Evolutionary conservation across 768 basidiomycete species (phyloP), one percentile per base, ranked within the genome.

Genomic region (Mycena haematopus): DNA sequence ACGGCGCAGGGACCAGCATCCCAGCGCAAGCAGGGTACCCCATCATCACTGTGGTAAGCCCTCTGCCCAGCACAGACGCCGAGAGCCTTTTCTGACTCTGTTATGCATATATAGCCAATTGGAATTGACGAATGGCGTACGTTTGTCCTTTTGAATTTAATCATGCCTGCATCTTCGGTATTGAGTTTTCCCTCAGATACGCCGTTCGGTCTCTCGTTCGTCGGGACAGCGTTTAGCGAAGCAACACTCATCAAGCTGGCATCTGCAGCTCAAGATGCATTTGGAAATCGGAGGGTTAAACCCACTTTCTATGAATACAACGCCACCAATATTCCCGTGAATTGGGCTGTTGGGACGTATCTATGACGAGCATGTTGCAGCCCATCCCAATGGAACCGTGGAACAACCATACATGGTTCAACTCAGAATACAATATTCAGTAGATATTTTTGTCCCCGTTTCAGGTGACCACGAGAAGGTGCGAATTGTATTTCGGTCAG

Each of bases 1-100:
- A 51, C n/a, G 42, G 66, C 14, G 53, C 66, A 2, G 62, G 62
- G 65, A 46, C 75, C 73, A 69, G 59, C 6, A 71, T 73, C 2
- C 74, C 79, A 13, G 81, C 80, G 3, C 76, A 80, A 56, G 77
- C 79, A 10, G 82, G 80, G 7, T 82, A 80, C 55, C 81, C 82
- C 3, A 78, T 82, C 62, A 73, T 82, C 50, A 81, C 82, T n/a
- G 77, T 82, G 6, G 65, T 65, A 31, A 27, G 65, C 56, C 6
- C 19, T 2, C 29, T 29, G 10, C 25, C 17, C 2, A 24, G 36
- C 7, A 19, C 3, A 36, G 21, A 25, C 24, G 22, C 40, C 19
- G 2, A 42, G 22, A 40, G n/a, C n/a, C 15, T 38, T 9, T 2
- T 27, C 29, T 42, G 19, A 56, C 9, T 11, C 17, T 42, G 40